Evolutionary conservation across 192 early-diverging fungal species (phyloP).

Genomic region (Entomortierella lignicola): DNA sequence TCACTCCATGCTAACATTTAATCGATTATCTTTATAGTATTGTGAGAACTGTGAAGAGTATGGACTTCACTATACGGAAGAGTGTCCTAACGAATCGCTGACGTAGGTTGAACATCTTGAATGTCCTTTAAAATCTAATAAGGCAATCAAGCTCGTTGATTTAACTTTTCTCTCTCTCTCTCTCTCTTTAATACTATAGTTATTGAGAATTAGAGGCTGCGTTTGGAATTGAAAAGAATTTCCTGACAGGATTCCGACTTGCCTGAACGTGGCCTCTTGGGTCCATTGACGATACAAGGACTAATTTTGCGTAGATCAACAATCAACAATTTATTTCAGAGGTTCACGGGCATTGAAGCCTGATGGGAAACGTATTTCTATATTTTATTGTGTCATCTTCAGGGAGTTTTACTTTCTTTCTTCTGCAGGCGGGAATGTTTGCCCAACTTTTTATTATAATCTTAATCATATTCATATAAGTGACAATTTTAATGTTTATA

Average conservation of each 20-base stretch:
- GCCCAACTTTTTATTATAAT: background rate
- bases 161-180: background rate
- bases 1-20: too few relatives aligned
- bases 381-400: background rate
- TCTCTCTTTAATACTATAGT: constrained; percentile 3
- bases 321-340: too few relatives aligned
- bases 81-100: constrained; percentile 70
- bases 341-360: too few relatives aligned
- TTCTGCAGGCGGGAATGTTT: background rate
- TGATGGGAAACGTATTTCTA: background rate
- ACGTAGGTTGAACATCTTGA: constrained; percentile 15
- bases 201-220: constrained; percentile 48
- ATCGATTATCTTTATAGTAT: constrained; percentile 53
- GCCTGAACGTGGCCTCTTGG: constrained; percentile 26
- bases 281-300: too few relatives aligned
- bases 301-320: too few relatives aligned
- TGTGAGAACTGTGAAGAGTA: constrained; percentile 84
- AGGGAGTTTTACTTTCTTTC: background rate
- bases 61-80: constrained; percentile 72
- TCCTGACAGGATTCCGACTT: constrained; percentile 27
- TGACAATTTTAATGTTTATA: too few relatives aligned
- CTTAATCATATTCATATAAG: background rate
- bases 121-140: too few relatives aligned
- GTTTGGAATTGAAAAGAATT: constrained; percentile 42
- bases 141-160: background rate